phyloP scores from a whole-genome alignment of 2,329 filamentous ascomycete species.

The Pleomassaria siparia region DNA sequence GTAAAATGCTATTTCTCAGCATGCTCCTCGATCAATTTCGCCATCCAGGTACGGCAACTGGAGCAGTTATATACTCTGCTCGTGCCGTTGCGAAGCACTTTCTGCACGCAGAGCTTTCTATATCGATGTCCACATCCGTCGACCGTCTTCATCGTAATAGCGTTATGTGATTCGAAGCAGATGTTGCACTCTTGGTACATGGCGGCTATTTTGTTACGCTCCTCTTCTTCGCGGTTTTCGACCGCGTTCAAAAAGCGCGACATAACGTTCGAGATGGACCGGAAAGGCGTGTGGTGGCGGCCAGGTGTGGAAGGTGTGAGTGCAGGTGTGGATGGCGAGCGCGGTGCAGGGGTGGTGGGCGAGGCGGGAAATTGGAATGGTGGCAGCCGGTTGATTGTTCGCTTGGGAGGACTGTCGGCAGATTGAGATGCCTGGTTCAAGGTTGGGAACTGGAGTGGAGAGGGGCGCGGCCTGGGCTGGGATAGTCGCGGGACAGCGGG shows the following conservation, averaged over 20 bases:
- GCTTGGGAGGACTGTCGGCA: neutral
- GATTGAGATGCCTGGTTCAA: neutral
- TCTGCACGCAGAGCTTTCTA: slow-evolving; percentile 2
- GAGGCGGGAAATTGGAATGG: neutral
- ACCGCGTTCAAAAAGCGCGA: neutral
- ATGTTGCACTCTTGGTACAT: slow-evolving; percentile 15
- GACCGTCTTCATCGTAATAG: slow-evolving; percentile 5
- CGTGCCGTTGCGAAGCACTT: neutral
- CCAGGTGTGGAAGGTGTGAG: neutral
- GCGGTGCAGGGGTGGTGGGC: neutral
- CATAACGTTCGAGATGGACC: neutral
- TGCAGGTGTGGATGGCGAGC: neutral
- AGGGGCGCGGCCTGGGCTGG: neutral
- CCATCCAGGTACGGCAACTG: slow-evolving; percentile 2
- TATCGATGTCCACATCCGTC: slow-evolving; percentile 9
- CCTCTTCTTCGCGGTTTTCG: neutral
- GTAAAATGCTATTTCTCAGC: too few relatives aligned
- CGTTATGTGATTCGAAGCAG: slow-evolving; percentile 14
- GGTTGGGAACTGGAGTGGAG: neutral
- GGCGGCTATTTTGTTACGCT: slow-evolving; percentile 5
- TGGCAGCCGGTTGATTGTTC: neutral
- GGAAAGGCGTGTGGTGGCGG: neutral
- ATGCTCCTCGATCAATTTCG: neutral
- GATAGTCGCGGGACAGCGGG: neutral
- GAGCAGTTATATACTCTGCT: slow-evolving; percentile 3